Percentiles rank a stretch among this genome's conserved stretches.
Evolutionary conservation across 2,329 filamentous ascomycete genomes (phyloP).

Genomic region (Colletotrichum tropicale): DNA sequence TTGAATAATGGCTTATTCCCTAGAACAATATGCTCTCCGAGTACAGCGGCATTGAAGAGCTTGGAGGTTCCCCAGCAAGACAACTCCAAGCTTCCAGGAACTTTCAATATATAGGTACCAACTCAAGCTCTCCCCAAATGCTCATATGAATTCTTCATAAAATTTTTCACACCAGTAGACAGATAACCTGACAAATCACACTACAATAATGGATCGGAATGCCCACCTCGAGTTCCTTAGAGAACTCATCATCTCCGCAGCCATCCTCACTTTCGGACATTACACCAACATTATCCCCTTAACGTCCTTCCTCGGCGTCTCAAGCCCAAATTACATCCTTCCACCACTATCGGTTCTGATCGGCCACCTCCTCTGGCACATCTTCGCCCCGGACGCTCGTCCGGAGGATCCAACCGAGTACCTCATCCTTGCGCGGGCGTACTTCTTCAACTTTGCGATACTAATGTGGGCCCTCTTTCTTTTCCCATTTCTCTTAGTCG

Average conservation of each 20-base stretch:
- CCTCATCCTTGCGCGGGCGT: background rate
- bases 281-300: background rate
- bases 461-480: background rate
- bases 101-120: background rate
- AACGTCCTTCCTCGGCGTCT: background rate
- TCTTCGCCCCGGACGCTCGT: background rate
- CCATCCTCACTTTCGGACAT: background rate
- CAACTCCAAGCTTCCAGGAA: background rate
- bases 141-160: background rate
- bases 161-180: background rate
- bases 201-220: background rate
- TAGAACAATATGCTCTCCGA: accelerated
- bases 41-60: background rate
- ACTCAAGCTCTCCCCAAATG: background rate
- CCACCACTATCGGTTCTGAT: background rate
- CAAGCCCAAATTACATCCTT: background rate
- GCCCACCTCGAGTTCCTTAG: background rate
- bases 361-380: background rate
- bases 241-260: background rate
- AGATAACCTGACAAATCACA: background rate
- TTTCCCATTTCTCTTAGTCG: background rate
- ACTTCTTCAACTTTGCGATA: background rate
- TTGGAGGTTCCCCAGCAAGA: background rate
- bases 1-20: background rate
- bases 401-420: background rate